Base-by-base conservation (phyloP, 1,284 basidiomycete genomes). In the Grifola frondosa region DNA sequence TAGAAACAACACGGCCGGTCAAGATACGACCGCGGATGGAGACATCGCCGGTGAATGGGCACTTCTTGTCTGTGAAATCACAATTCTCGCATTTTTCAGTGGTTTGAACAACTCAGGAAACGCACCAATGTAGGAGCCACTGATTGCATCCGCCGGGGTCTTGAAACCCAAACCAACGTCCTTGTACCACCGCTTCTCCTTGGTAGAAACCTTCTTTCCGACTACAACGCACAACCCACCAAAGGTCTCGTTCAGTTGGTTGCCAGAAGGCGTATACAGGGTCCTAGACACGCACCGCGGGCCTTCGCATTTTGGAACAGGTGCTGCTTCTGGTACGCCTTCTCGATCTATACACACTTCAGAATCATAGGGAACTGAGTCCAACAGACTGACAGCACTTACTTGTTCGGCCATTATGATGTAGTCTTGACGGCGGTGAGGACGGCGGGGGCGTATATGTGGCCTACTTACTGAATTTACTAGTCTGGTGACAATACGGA, bases 1-100 rank as follows among this genome's bases (percentile, higher is more conserved):
- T 97, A 56, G 96, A 98, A 48, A 99, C 78, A 57, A 99, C 95
- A 68, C 89, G 90, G 70, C 97, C 97, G 48, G 93, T 96, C 58
- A 99, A 76, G 74, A 99, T 98, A 66, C 97, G 96, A 52, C 97
- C 97, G 70, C 97, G 96, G 71, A 99, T 99, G 46, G 97, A 98
- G 61, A 97, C 77, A 56, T 92, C 77, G 56, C 95, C 91, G 58
- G 91, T 95, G 80, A 96, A 97, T 37, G 95, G 95, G 78, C 95
- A 99, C 78, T 99, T 99, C 81, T 99, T 99, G 84, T 99, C 96
- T 93, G 45, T 8, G 23, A 10, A 29, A 23, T 23, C 22, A 37
- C n/a, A 24, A 21, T 20, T 11, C n/a, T 13, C 20, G 15, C 10
- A 11, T 9, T 6, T 9, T 15, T 2, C 15, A 31, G 13, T 10